Evolutionary conservation across 345 rosid genomes (phyloP).

Genomic region (Gossypioides kirkii): DNA sequence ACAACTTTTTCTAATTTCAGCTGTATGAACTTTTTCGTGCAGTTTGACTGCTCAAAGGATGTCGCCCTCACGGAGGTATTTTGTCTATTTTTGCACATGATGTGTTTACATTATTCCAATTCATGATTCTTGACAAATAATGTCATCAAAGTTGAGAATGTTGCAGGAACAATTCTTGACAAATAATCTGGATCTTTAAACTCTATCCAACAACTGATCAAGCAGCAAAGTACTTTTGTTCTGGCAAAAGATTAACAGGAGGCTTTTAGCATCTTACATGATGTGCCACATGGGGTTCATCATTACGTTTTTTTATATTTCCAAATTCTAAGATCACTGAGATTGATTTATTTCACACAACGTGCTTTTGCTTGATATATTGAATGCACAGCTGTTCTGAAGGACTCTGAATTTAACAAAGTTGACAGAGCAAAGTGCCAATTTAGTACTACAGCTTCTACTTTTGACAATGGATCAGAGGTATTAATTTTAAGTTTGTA

Average conservation of each 20-base stretch:
- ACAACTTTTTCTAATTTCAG: neutral
- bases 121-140: neutral
- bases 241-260: constrained; percentile 35
- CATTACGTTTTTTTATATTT: neutral
- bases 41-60: constrained; percentile 84
- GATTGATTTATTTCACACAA: constrained; percentile 2
- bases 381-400: constrained; percentile 67
- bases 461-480: constrained; percentile 84
- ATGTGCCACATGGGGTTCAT: too few relatives aligned
- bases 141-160: constrained; percentile 14
- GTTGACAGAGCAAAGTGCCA: constrained; percentile 93
- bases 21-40: constrained; percentile 21
- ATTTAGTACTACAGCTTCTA: constrained; percentile 75
- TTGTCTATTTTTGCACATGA: neutral
- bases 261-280: neutral
- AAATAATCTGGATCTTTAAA: constrained; percentile 59
- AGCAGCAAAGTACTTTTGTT: constrained; percentile 70
- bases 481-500: constrained; percentile 23
- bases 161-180: constrained; percentile 82
- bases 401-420: constrained; percentile 82
- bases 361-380: constrained; percentile 11
- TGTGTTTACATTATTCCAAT: neutral
- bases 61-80: constrained; percentile 70
- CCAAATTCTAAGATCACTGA: neutral
- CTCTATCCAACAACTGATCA: constrained; percentile 73